A percentile compares a stretch with the other conserved stretches of the same genome.
These are phyloP conservation scores for Didymella exigua DNA, from an alignment of 2,329 filamentous ascomycete species.

Conservation along the genomic window DNA sequence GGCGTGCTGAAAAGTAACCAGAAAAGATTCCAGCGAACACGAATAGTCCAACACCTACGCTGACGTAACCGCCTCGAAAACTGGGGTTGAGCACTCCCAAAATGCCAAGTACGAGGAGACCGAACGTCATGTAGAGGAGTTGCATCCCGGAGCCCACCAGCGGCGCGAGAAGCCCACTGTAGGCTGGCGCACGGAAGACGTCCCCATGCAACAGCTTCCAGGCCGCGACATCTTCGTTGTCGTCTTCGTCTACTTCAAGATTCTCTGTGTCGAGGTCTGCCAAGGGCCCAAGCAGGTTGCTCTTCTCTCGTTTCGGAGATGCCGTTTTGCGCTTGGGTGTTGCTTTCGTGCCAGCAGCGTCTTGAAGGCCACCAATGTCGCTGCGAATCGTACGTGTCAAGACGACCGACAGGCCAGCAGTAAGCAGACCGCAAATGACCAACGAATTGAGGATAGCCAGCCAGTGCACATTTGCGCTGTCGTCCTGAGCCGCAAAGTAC, in stretches of 20 bases:
- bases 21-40: constrained; percentile 83
- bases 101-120: constrained; percentile 73
- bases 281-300: constrained; percentile 67
- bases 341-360: constrained; percentile 53
- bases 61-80: constrained; percentile 88
- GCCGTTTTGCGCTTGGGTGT: constrained; percentile 28
- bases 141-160: constrained; percentile 86
- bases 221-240: constrained; percentile 78
- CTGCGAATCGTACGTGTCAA: constrained; percentile 76
- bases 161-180: constrained; percentile 76
- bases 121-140: constrained; percentile 78
- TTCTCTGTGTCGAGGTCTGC: constrained; percentile 61
- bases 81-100: constrained; percentile 82
- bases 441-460: constrained; percentile 86
- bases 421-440: constrained; percentile 79
- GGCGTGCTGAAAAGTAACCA: constrained; percentile 82
- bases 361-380: constrained; percentile 77
- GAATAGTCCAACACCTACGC: constrained; percentile 81
- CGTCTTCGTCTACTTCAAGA: constrained; percentile 71
- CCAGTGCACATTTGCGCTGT: constrained; percentile 83
- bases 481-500: constrained; percentile 87
- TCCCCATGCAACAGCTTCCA: constrained; percentile 92
- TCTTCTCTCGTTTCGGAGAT: constrained; percentile 58
- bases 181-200: constrained; percentile 76
- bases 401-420: constrained; percentile 80